Percentiles rank a stretch among this genome's conserved stretches.
Conservation (phyloP, 768 basidiomycete species). For the Boletus sensibilis region DNA sequence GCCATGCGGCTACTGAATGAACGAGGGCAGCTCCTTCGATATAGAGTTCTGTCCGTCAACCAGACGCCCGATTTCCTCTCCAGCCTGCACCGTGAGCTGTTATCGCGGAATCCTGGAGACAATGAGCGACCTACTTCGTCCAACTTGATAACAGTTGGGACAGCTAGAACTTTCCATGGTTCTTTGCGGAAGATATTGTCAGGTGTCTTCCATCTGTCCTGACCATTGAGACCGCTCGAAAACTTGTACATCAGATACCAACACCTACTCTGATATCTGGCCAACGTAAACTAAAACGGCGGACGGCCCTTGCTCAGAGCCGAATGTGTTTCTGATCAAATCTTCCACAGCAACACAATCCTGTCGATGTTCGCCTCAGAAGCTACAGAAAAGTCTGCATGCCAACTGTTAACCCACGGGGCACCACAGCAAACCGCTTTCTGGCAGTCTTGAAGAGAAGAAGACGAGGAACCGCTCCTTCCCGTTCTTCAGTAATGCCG, state of each 20-base stretch:
- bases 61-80: slow-evolving; percentile 29
- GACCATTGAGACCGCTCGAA: not conserved
- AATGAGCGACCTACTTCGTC: slow-evolving; percentile 46
- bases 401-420: slow-evolving; percentile 45
- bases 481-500: slow-evolving; percentile 37
- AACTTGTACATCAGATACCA: not conserved
- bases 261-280: slow-evolving; percentile 55
- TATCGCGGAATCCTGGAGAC: slow-evolving; percentile 2
- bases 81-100: slow-evolving; percentile 16
- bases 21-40: slow-evolving; percentile 17
- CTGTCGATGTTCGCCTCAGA: slow-evolving; percentile 36
- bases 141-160: slow-evolving; percentile 69
- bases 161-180: slow-evolving; percentile 57
- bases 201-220: slow-evolving; percentile 61
- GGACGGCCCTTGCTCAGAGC: slow-evolving; percentile 41
- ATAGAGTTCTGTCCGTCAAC: slow-evolving; percentile 30
- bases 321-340: slow-evolving; percentile 52
- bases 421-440: slow-evolving; percentile 57
- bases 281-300: slow-evolving; percentile 71
- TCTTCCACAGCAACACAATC: slow-evolving; percentile 67
- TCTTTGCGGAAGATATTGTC: slow-evolving; percentile 57
- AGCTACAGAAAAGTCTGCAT: not conserved
- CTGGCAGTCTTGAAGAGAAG: slow-evolving; percentile 64
- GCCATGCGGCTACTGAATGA: slow-evolving; percentile 22
- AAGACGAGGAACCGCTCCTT: slow-evolving; percentile 64